Percentiles rank a stretch among this genome's conserved stretches.
Conservation (phyloP, 108 stramenopile genomes). For the Cyclotella atomus region DNA sequence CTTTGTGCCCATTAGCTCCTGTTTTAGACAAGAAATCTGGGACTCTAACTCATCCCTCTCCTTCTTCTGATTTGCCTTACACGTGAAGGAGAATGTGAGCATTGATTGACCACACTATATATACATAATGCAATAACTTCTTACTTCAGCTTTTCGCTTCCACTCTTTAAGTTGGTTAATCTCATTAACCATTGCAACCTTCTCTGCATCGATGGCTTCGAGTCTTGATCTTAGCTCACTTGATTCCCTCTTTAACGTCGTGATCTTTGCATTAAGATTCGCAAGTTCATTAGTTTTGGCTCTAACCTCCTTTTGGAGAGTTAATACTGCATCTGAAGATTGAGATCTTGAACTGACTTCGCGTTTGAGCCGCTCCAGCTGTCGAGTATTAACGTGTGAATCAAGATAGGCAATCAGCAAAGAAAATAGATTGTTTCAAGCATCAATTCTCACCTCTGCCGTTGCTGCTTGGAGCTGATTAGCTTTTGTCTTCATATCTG, state of each 20-base stretch:
- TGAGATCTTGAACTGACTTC: not conserved
- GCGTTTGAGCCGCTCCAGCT: slow-evolving; percentile 12
- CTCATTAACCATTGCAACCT: slow-evolving; percentile 24
- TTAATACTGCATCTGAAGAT: slow-evolving; percentile 4
- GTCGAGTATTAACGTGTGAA: not conserved
- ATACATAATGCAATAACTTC: too few relatives aligned
- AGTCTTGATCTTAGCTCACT: slow-evolving; percentile 24
- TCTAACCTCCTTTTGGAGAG: slow-evolving; percentile 16
- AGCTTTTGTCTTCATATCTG: slow-evolving; percentile 7
- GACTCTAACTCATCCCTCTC: slow-evolving; percentile 12
- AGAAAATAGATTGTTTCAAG: too few relatives aligned
- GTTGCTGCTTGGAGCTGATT: slow-evolving; percentile 13
- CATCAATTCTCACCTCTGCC: slow-evolving; percentile 12
- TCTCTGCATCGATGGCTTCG: slow-evolving; percentile 21
- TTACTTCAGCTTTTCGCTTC: slow-evolving; percentile 38
- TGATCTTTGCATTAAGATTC: slow-evolving; percentile 14
- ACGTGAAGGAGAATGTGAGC: too few relatives aligned
- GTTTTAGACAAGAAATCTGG: slow-evolving; percentile 2
- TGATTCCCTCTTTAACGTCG: slow-evolving; percentile 23
- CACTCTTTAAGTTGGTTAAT: slow-evolving; percentile 34
- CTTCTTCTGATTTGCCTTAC: slow-evolving; percentile 1
- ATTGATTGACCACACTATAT: too few relatives aligned
- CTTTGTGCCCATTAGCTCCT: slow-evolving; percentile 9
- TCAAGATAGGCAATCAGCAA: too few relatives aligned
- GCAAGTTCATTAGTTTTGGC: slow-evolving; percentile 29